Evolutionary conservation across 345 rosid species (phyloP).

Genomic region (Cardamine resedifolia): DNA sequence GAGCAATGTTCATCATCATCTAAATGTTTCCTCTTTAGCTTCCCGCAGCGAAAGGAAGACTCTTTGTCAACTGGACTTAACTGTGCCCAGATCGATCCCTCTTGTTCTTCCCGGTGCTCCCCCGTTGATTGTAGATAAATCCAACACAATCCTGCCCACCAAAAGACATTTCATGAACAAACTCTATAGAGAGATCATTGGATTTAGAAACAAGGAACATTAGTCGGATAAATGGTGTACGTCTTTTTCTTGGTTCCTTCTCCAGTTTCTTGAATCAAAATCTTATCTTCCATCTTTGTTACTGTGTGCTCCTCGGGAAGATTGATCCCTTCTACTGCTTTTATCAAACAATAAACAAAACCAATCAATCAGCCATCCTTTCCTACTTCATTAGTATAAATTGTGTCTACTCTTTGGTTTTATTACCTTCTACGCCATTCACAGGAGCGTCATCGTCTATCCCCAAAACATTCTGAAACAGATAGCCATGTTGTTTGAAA

Average conservation of each 20-base stretch:
- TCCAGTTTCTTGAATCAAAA: conserved; percentile 51
- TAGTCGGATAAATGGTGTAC: conserved; percentile 42
- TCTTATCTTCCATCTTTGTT: conserved; percentile 51
- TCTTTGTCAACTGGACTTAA: conserved; percentile 40
- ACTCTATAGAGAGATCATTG: background rate
- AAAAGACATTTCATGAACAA: conserved; percentile 1
- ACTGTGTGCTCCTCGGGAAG: conserved; percentile 63
- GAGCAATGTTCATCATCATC: conserved; percentile 29
- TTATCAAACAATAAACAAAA: conserved; percentile 39
- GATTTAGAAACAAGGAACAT: background rate
- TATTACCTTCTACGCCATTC: conserved; percentile 56
- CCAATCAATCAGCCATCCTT: conserved; percentile 13
- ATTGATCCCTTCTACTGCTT: conserved; percentile 56
- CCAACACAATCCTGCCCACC: conserved; percentile 66
- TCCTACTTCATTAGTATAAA: conserved; percentile 1
- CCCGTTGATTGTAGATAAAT: conserved; percentile 65
- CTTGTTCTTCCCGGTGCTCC: conserved; percentile 96
- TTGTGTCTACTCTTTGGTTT: conserved; percentile 3
- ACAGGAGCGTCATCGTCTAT: conserved; percentile 46
- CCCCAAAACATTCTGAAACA: conserved; percentile 65
- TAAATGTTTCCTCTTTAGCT: conserved; percentile 20
- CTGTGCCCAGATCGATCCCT: conserved; percentile 54
- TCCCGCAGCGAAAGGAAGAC: conserved; percentile 1
- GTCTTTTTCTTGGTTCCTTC: conserved; percentile 49
- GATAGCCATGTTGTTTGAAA: conserved; percentile 3